Evolutionary conservation across 2,329 filamentous ascomycete genomes (phyloP).

Genomic region (Pseudogymnoascus sp.): DNA sequence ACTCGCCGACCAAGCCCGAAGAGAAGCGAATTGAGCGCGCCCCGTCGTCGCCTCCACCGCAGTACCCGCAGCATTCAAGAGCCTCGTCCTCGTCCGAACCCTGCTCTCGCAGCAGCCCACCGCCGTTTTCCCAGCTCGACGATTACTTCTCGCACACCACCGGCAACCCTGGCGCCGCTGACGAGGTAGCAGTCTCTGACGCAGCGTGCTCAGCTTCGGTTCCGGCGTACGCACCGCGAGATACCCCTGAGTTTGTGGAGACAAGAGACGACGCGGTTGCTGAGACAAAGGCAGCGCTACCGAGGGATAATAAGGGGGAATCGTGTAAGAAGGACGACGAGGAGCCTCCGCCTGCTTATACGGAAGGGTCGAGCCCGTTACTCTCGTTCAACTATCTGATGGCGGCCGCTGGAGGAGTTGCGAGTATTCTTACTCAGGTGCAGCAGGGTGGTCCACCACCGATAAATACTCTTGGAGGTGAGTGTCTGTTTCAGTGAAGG

Average conservation of each 20-base stretch:
- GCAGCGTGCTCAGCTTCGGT: conserved; percentile 33
- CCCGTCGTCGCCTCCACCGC: conserved; percentile 50
- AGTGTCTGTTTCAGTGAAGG: conserved; percentile 21
- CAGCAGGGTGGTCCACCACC: conserved; percentile 82
- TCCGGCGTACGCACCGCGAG: conserved; percentile 47
- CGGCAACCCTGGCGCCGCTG: conserved; percentile 28
- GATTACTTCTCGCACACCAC: conserved; percentile 52
- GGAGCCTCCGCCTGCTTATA: conserved; percentile 93
- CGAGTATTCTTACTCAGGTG: conserved; percentile 99
- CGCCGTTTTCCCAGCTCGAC: not conserved
- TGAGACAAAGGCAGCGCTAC: conserved; percentile 78
- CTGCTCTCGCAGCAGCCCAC: conserved; percentile 36
- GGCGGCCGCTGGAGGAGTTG: conserved; percentile 91
- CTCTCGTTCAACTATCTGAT: conserved; percentile 92
- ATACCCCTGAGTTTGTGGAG: not conserved
- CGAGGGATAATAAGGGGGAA: conserved; percentile 71
- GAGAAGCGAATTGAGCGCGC: conserved; percentile 30
- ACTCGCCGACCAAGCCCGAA: conserved; percentile 16
- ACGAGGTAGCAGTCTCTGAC: conserved; percentile 34
- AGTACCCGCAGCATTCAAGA: conserved; percentile 36
- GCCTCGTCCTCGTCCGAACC: conserved; percentile 39
- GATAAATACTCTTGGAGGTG: conserved; percentile 82
- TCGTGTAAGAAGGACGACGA: conserved; percentile 72
- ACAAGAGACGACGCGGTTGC: conserved; percentile 42
- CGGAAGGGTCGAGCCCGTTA: conserved; percentile 87